Conservation (phyloP, 2,329 filamentous ascomycete genomes). For the Escovopsis sp. region DNA sequence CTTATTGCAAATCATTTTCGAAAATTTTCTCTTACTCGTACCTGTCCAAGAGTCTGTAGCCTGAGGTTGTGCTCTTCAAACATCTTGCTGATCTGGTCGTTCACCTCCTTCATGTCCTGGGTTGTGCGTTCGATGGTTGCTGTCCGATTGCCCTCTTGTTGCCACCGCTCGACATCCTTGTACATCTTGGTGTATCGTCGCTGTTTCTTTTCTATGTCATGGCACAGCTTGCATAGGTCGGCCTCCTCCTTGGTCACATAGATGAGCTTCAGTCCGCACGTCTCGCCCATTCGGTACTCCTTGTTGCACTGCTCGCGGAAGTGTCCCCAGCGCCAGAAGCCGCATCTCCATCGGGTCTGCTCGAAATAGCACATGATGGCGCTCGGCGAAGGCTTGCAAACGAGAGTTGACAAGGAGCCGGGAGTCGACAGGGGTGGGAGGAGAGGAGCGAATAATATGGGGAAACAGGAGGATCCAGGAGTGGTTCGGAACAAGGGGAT, state of each 20-base stretch:
- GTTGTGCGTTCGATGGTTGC: constrained; percentile 61
- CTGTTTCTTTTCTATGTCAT: constrained; percentile 76
- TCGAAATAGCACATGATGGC: constrained; percentile 87
- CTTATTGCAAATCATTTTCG: background rate
- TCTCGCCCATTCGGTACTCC: constrained; percentile 92
- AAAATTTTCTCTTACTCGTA: constrained; percentile 7
- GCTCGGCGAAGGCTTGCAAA: constrained; percentile 8
- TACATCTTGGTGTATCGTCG: constrained; percentile 61
- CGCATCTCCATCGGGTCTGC: constrained; percentile 69
- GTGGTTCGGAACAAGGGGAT: too few relatives aligned
- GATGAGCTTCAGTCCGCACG: constrained; percentile 85
- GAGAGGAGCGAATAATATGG: too few relatives aligned
- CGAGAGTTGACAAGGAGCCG: constrained; percentile 1
- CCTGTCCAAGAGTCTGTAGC: constrained; percentile 20
- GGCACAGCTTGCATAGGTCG: constrained; percentile 68
- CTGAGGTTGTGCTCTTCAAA: constrained; percentile 22
- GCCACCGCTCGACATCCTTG: constrained; percentile 64
- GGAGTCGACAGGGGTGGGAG: constrained; percentile 3
- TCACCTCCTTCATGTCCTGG: constrained; percentile 51
- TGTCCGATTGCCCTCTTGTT: constrained; percentile 55
- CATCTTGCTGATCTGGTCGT: constrained; percentile 41
- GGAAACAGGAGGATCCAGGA: too few relatives aligned
- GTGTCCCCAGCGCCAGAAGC: constrained; percentile 88
- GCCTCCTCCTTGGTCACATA: constrained; percentile 52
- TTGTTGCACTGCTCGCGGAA: constrained; percentile 88